Base-by-base conservation (phyloP, 176 grass and related monocot species). In the Eragrostis curvula region DNA sequence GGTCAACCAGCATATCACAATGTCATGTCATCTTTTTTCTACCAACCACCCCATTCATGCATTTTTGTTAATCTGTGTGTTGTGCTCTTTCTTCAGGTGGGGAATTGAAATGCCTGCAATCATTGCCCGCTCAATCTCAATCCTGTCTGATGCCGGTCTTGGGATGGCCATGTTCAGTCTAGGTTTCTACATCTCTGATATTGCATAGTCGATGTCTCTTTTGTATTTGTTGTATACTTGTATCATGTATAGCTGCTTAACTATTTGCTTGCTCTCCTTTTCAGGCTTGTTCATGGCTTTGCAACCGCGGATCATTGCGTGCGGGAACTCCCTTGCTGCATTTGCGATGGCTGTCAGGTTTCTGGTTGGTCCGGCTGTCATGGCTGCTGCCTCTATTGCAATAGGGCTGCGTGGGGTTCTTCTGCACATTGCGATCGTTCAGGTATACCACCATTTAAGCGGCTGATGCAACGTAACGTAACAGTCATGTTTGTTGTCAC, bases 151-250 rank as follows among this genome's bases (percentile, higher is more conserved):
- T 65, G 95, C 95, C 12, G 95, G 95, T 12, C 95, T 97, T 28
- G 95, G 95, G 23, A 97, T 97, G 95, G 95, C 95, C 11, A 97
- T 97, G 95, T 97, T 97, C 83, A 97, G 95, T 75, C 88, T 97
- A 42, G 95, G 95, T 97, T 25, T 73, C 71, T 47, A 6, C 3
- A 57, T 67, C 21, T 48, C 51, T 43, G 27, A 43, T 61, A 9
- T 18, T 30, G 8, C 9, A 71, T 64, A 20, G 32, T 53, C 2
- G 5, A 10, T 72, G 39, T 23, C 45, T 80, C 0, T 3, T 18
- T 47, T 7, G 60, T n/a, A n/a, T n/a, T n/a, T n/a, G n/a, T n/a
- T n/a, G n/a, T n/a, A n/a, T n/a, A n/a, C n/a, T 17, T 66, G 30
- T 24, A 41, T 23, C 23, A 20, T 51, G 18, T 50, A 5, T 42